Percentiles rank a stretch among this genome's conserved stretches.
These are phyloP conservation scores for Paramecium biaurelia DNA, from an alignment of 73 alveolate genomes.

Conservation along the genomic window DNA sequence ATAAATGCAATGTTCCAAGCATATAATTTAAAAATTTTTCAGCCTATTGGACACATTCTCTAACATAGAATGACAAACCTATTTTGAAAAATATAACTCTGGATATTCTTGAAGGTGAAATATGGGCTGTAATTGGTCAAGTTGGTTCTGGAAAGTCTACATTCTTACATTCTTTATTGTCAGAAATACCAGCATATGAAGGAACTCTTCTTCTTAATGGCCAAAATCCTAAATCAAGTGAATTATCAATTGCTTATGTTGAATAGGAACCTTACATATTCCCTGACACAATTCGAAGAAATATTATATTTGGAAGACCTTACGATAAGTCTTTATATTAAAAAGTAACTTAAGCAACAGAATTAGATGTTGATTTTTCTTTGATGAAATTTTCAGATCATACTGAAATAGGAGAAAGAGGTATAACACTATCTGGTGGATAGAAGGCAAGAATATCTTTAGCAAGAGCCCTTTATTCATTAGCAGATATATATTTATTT, in stretches of 20 bases:
- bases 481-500: constrained; percentile 72
- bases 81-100: constrained; percentile 62
- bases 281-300: constrained; percentile 57
- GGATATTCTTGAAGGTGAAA: constrained; percentile 62
- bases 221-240: background rate
- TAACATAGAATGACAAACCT: constrained; percentile 13
- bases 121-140: constrained; percentile 70
- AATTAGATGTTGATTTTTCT: constrained; percentile 69
- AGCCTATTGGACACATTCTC: constrained; percentile 9
- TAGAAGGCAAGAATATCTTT: constrained; percentile 81
- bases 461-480: constrained; percentile 84
- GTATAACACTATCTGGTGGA: constrained; percentile 81
- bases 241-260: constrained; percentile 18
- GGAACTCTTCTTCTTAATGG: constrained; percentile 31
- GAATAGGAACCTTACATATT: constrained; percentile 56
- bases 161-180: constrained; percentile 66
- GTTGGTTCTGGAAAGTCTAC: constrained; percentile 82
- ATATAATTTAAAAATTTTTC: background rate
- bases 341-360: constrained; percentile 70
- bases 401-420: constrained; percentile 87
- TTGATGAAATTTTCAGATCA: constrained; percentile 69
- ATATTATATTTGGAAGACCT: constrained; percentile 71
- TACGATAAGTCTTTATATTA: constrained; percentile 69
- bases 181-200: constrained; percentile 46
- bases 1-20: constrained; percentile 82